Evolutionary conservation across 495 filamentous ascomycete genomes (phyloP).

Genomic region (Penicillium coprophilum): DNA sequence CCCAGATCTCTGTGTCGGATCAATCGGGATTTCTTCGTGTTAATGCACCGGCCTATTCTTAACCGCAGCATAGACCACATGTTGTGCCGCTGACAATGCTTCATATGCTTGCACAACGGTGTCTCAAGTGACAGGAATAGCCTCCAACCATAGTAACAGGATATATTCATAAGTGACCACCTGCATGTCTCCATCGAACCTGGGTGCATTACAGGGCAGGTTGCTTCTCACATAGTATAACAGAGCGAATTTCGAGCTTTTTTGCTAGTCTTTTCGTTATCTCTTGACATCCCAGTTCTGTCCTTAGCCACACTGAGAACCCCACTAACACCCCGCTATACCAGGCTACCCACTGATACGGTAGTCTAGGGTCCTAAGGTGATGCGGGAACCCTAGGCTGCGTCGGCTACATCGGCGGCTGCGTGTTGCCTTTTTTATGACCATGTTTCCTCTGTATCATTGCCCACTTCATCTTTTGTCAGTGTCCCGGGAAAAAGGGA

Average conservation of each 20-base stretch:
- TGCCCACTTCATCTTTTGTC: neutral
- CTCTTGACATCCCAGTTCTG: neutral
- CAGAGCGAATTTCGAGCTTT: neutral
- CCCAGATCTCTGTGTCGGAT: neutral
- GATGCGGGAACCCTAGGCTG: conserved; percentile 9
- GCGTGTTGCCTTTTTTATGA: neutral
- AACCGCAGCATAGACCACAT: neutral
- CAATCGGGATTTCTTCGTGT: neutral
- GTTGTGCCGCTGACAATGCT: conserved; percentile 2
- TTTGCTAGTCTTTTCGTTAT: conserved; percentile 1
- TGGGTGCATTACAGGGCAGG: neutral
- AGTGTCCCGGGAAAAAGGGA: neutral
- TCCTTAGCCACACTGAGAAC: neutral
- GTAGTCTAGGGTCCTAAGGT: conserved; percentile 2
- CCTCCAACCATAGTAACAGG: neutral
- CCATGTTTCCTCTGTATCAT: conserved; percentile 1
- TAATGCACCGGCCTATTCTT: neutral
- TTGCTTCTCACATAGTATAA: neutral
- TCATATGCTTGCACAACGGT: conserved; percentile 8
- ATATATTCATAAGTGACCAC: neutral
- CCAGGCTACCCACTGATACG: conserved; percentile 10
- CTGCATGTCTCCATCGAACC: neutral
- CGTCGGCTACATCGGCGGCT: neutral
- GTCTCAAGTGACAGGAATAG: conserved; percentile 10
- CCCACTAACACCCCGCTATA: conserved; percentile 5